phyloP scores from a whole-genome alignment of 345 rosid genomes.

The Hibiscus trionum region DNA sequence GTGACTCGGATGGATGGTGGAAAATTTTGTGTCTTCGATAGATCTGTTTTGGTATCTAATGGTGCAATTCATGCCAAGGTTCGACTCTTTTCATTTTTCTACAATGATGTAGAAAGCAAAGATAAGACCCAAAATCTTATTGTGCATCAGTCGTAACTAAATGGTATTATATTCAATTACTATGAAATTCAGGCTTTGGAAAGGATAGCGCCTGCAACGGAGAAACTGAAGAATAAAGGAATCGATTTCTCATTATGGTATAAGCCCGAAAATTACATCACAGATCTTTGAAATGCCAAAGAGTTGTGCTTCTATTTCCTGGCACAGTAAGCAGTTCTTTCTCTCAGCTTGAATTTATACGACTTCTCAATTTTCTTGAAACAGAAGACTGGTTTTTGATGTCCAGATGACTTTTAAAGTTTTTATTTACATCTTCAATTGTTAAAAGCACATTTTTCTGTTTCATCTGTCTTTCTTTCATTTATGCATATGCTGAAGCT shows the following conservation, averaged over 20 bases:
- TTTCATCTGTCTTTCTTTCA: not conserved
- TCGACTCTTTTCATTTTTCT: conserved; percentile 10
- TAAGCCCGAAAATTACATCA: conserved; percentile 71
- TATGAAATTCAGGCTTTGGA: conserved; percentile 58
- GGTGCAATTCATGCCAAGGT: conserved; percentile 85
- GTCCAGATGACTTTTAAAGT: not conserved
- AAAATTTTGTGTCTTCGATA: conserved; percentile 76
- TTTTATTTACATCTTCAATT: not conserved
- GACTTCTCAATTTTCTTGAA: not conserved
- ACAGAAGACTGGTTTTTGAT: not conserved
- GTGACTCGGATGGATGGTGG: conserved; percentile 87
- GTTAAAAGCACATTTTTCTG: not conserved
- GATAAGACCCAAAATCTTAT: not conserved
- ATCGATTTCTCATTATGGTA: conserved; percentile 82
- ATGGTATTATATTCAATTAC: not conserved
- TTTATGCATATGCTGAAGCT: not conserved
- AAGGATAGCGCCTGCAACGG: conserved; percentile 70
- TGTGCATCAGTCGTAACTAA: not conserved
- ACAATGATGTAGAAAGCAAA: not conserved
- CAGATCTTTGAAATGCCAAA: conserved; percentile 40
- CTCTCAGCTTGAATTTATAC: not conserved
- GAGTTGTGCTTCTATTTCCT: not conserved
- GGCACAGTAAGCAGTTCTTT: conserved; percentile 19
- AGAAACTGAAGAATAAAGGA: conserved; percentile 68
- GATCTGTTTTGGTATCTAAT: conserved; percentile 88